These are phyloP conservation scores for Teunomyces funiuensis DNA, from an alignment of 805 yeast genomes.

Conservation along the genomic window DNA sequence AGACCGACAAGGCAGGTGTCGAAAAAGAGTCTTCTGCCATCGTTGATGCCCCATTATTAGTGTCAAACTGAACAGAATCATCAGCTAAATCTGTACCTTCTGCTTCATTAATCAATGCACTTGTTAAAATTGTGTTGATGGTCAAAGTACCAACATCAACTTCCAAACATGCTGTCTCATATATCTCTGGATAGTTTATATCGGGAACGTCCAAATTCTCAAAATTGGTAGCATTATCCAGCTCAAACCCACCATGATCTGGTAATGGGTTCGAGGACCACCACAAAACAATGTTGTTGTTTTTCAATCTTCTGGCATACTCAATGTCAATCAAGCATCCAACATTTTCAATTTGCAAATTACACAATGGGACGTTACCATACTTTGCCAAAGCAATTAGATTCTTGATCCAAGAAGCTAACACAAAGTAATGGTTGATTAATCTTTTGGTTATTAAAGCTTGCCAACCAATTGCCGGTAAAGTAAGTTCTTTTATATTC, in stretches of 20 bases:
- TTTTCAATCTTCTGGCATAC: conserved; percentile 73
- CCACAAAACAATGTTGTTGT: conserved; percentile 78
- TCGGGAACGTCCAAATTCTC: conserved; percentile 65
- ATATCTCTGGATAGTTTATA: conserved; percentile 75
- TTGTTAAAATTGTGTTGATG: conserved; percentile 82
- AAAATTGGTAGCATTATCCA: conserved; percentile 56
- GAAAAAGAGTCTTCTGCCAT: conserved; percentile 85
- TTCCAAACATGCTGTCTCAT: conserved; percentile 76
- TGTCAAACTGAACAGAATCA: conserved; percentile 31
- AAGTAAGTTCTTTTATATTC: conserved; percentile 54
- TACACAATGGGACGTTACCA: conserved; percentile 84
- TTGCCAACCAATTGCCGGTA: conserved; percentile 86
- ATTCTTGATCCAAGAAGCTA: conserved; percentile 72
- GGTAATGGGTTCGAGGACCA: conserved; percentile 85
- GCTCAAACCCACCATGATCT: conserved; percentile 81
- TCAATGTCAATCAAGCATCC: conserved; percentile 80
- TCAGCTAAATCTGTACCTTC: conserved; percentile 81
- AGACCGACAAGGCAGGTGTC: conserved; percentile 64
- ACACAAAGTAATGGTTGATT: conserved; percentile 66
- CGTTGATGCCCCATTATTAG: conserved; percentile 43
- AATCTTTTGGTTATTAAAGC: conserved; percentile 60
- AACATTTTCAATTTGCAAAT: conserved; percentile 73
- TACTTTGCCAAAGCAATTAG: conserved; percentile 65
- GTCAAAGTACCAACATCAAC: conserved; percentile 75
- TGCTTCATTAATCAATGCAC: conserved; percentile 80